These are phyloP conservation scores for Calonectria henricotiae DNA, from an alignment of 2,329 filamentous ascomycete species.

Conservation along the genomic window DNA sequence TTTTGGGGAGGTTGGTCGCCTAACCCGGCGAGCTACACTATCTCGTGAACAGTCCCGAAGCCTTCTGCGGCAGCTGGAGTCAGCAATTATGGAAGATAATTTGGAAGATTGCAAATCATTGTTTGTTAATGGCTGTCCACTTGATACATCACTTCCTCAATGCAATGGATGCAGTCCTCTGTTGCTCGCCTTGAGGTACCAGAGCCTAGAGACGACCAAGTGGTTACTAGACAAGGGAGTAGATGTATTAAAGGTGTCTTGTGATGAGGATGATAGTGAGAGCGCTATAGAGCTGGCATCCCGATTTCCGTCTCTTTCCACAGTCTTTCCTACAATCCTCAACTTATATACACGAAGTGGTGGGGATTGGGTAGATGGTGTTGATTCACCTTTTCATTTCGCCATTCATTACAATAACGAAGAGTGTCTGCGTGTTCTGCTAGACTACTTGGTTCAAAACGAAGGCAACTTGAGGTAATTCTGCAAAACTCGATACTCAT, in stretches of 20 bases:
- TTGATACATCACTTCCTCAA: background rate
- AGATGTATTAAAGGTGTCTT: background rate
- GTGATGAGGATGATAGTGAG: background rate
- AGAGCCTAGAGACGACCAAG: background rate
- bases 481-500: background rate
- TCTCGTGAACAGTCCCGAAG: background rate
- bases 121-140: background rate
- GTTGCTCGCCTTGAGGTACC: background rate
- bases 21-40: background rate
- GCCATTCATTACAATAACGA: background rate
- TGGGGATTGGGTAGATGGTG: background rate
- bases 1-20: background rate
- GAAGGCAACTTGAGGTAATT: background rate
- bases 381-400: background rate
- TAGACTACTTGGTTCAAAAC: background rate
- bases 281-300: background rate
- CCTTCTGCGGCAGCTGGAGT: background rate
- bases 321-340: background rate
- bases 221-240: background rate
- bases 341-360: background rate
- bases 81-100: background rate
- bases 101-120: background rate
- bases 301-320: background rate
- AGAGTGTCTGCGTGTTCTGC: background rate
- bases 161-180: background rate